Evolutionary conservation across 1,284 basidiomycete species (phyloP), one percentile per base, ranked within the genome.

Genomic region (Cutaneotrichosporon sp.): DNA sequence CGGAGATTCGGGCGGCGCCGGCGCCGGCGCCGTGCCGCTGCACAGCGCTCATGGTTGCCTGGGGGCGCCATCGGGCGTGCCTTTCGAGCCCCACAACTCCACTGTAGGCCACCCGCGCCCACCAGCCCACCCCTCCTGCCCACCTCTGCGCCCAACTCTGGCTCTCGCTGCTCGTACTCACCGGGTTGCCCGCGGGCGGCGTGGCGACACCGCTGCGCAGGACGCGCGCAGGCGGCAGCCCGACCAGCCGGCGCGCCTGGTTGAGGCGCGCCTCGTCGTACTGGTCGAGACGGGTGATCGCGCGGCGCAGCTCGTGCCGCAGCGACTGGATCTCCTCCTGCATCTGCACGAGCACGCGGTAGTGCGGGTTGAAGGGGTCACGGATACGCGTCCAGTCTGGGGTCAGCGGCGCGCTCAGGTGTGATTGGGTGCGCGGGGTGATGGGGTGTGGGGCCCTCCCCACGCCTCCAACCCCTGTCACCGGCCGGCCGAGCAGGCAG

Each of bases 201-300:
- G 45, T 47, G 22, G 31, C 36, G 16, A 34, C 33, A 13, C 55
- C 55, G 18, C 54, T 56, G 24, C 33, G n/a, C 29, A 25, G 29
- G 18, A 42, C 46, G 24, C 61, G 55, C n/a, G 53, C 46, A 7
- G 64, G 56, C 10, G 64, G 64, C 16, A 66, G 56, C 43, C 61
- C 61, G 27, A 66, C 49, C 11, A 66, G 49, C 42, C 62, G 54
- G 27, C 64, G 56, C 14, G 64, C 64, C 50, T 63, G 58, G 61
- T 66, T 66, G 50, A 63, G 53, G 34, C 61, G 58, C 43, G 64
- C 64, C 56, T 66, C 61, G 50, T 66, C 64, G 59, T 54, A 49
- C 0, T 56, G 42, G 50, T 63, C 59, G 18, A 66, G 59, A n/a
- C 64, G 61, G 33, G 24, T 29, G 18, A 54, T 52, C 9, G 61